A percentile compares a stretch with the other conserved stretches of the same genome.
phyloP scores from a whole-genome alignment of 257 asterid species.

The Ajuga chamaepitys region DNA sequence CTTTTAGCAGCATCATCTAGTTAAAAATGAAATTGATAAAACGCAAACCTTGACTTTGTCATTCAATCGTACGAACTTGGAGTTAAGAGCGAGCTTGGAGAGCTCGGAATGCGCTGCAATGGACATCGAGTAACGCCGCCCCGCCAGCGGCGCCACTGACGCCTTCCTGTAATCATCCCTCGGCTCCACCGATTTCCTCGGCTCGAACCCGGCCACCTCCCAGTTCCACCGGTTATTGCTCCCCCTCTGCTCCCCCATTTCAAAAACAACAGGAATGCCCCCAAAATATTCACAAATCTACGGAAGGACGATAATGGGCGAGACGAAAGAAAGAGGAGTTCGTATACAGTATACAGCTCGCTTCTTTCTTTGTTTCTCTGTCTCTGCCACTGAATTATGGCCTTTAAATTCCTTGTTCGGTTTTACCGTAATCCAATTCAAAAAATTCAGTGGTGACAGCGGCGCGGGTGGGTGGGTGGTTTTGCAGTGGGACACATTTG shows the following conservation, averaged over 20 bases:
- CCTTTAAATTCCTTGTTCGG: constrained; percentile 9
- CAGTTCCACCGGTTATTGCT: constrained; percentile 87
- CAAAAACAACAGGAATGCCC: constrained; percentile 10
- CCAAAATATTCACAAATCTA: background rate
- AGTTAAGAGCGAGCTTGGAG: constrained; percentile 45
- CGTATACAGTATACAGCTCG: background rate
- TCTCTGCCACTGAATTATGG: constrained; percentile 23
- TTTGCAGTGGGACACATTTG: constrained; percentile 32
- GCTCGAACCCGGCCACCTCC: constrained; percentile 96
- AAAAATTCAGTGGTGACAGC: constrained; percentile 20
- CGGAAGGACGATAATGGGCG: background rate
- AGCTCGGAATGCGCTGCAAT: constrained; percentile 59
- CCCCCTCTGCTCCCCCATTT: constrained; percentile 69
- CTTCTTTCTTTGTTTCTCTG: background rate
- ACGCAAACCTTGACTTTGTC: constrained; percentile 68
- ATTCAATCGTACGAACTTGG: constrained; percentile 61
- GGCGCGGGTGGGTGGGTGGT: constrained; percentile 24
- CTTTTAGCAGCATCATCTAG: background rate
- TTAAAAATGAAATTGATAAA: background rate
- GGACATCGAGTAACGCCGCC: constrained; percentile 78
- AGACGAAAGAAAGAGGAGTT: constrained; percentile 11
- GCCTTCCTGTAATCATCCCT: constrained; percentile 43
- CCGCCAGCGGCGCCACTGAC: constrained; percentile 36
- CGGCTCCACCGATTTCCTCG: constrained; percentile 54
- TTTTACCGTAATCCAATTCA: constrained; percentile 26